Percentiles rank a stretch among this genome's conserved stretches.
Evolutionary conservation across 495 filamentous ascomycete genomes (phyloP).

Genomic region (Neurospora sp.): DNA sequence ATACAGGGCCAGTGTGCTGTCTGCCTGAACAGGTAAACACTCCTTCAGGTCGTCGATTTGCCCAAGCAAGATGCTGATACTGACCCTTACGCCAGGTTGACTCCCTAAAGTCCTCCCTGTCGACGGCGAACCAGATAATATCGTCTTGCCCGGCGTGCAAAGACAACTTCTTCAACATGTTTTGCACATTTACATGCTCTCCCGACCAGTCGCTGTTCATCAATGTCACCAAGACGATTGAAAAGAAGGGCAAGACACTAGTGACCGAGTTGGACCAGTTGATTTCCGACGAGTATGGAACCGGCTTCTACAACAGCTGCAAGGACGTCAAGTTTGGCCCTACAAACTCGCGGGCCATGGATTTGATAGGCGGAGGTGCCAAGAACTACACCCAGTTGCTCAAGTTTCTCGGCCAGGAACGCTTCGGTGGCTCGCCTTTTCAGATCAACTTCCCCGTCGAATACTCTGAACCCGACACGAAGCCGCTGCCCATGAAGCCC

Average conservation of each 20-base stretch:
- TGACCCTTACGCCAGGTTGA: conserved; percentile 45
- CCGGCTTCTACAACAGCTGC: conserved; percentile 90
- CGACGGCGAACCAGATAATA: conserved; percentile 81
- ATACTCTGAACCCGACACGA: conserved; percentile 53
- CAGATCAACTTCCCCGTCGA: conserved; percentile 86
- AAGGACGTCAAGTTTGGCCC: conserved; percentile 97
- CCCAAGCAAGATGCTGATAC: too few species aligned
- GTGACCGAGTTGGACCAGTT: conserved; percentile 87
- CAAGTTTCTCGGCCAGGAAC: conserved; percentile 87
- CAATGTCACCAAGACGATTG: conserved; percentile 73
- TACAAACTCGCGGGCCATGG: conserved; percentile 84
- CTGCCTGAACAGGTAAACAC: conserved; percentile 61
- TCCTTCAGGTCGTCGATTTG: not conserved
- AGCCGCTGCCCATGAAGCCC: conserved; percentile 50
- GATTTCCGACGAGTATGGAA: conserved; percentile 76
- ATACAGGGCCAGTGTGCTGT: conserved; percentile 74
- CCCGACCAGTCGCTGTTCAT: conserved; percentile 92
- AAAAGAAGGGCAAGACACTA: conserved; percentile 54
- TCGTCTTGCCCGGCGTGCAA: conserved; percentile 90
- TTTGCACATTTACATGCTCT: conserved; percentile 96
- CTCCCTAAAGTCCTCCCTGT: conserved; percentile 66
- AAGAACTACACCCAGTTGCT: conserved; percentile 80
- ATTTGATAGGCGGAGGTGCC: conserved; percentile 89
- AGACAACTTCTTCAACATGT: conserved; percentile 94
- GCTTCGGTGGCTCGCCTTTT: conserved; percentile 81